These are phyloP conservation scores for Hanseniaspora gamundiae DNA, from an alignment of 1,139 yeast genomes.

Conservation along the genomic window DNA sequence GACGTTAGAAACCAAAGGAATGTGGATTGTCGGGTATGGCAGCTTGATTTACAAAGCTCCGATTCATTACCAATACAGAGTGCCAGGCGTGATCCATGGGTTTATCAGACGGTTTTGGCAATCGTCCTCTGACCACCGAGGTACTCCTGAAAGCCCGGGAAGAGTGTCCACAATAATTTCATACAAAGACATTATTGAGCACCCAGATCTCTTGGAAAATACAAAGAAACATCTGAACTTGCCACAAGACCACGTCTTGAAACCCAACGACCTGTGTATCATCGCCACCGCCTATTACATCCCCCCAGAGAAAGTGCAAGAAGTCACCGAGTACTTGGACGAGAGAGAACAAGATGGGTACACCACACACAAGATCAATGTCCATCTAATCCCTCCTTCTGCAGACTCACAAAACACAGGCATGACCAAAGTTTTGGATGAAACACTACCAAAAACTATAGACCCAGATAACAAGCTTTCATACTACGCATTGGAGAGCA, in stretches of 20 bases:
- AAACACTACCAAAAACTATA: constrained; percentile 22
- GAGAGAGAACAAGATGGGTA: constrained; percentile 85
- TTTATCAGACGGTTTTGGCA: constrained; percentile 85
- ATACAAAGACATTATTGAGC: constrained; percentile 36
- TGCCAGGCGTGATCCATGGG: constrained; percentile 68
- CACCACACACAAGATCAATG: constrained; percentile 55
- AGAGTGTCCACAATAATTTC: constrained; percentile 74
- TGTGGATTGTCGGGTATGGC: constrained; percentile 90
- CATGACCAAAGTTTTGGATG: constrained; percentile 6
- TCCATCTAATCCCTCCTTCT: constrained; percentile 30
- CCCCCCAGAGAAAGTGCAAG: constrained; percentile 47
- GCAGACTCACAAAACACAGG: constrained; percentile 17
- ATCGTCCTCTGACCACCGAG: constrained; percentile 79
- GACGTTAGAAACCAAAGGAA: constrained; percentile 27
- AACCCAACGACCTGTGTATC: constrained; percentile 40
- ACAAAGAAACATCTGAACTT: constrained; percentile 14
- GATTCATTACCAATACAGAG: constrained; percentile 48
- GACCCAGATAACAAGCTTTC: constrained; percentile 25
- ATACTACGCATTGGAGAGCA: constrained; percentile 36
- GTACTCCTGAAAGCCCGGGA: constrained; percentile 77
- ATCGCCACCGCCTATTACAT: constrained; percentile 83
- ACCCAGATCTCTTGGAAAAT: constrained; percentile 36
- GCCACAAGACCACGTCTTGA: constrained; percentile 15
- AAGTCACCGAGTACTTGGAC: constrained; percentile 60
- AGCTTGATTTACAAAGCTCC: constrained; percentile 88